Conservation (phyloP, 768 basidiomycete genomes). For the Leccinellum albellum region DNA sequence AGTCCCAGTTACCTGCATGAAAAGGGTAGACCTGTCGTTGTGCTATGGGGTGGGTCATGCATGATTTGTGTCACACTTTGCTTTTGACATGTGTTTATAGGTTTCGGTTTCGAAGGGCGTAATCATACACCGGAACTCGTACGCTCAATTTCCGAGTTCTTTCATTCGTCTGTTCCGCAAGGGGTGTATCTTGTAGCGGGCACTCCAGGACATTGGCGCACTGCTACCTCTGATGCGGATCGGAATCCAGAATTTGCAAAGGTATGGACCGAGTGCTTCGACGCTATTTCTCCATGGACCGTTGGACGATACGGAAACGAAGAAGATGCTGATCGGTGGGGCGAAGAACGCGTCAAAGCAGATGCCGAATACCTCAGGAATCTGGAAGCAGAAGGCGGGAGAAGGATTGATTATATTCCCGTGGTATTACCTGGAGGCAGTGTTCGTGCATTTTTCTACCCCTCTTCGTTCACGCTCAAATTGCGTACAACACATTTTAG, state of each 20-base stretch:
- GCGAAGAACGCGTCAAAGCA: conserved; percentile 55
- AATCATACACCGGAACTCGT: conserved; percentile 62
- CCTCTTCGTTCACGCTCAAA: conserved; percentile 1
- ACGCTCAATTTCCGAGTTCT: conserved; percentile 49
- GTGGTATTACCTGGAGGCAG: conserved; percentile 81
- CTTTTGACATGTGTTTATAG: conserved; percentile 30
- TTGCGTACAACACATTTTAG: conserved; percentile 31
- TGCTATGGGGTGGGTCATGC: conserved; percentile 56
- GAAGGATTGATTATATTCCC: conserved; percentile 77
- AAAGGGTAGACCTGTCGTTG: conserved; percentile 65
- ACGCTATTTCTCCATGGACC: conserved; percentile 81
- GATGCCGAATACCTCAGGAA: conserved; percentile 60
- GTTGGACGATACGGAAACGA: conserved; percentile 65
- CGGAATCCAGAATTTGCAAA: conserved; percentile 59
- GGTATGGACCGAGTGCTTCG: conserved; percentile 75
- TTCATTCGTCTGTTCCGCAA: conserved; percentile 61
- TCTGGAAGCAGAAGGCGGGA: conserved; percentile 41
- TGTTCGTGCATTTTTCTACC: conserved; percentile 38
- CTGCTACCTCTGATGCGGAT: conserved; percentile 66
- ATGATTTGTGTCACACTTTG: background rate
- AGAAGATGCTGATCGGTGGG: conserved; percentile 60
- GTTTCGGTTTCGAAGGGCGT: conserved; percentile 64
- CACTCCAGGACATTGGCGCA: conserved; percentile 72
- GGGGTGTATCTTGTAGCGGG: conserved; percentile 76
- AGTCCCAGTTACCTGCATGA: conserved; percentile 74